Evolutionary conservation across 129 eudicot species (phyloP), one percentile per base, ranked within the genome.

Genomic region (Smallanthus sonchifolius): DNA sequence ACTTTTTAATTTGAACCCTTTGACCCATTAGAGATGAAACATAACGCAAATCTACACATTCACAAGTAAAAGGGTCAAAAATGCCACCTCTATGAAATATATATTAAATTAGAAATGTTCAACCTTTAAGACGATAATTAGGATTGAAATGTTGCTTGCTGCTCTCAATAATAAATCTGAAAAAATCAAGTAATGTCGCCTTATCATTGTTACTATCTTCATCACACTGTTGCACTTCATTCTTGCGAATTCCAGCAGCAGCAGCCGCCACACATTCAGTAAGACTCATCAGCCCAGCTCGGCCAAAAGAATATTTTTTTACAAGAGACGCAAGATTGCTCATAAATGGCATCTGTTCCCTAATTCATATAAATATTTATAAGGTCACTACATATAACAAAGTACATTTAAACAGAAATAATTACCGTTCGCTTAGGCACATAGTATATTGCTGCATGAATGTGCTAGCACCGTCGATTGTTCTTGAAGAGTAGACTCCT

Each of bases 121-220:
- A 68, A 90, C 99, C 99, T 91, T 86, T 84, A 74, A 77, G 85
- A 34, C 99, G 97, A 75, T 88, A 95, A 75, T 73, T 82, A 73
- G 91, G 91, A 81, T 95, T 95, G 68, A 88, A 95, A 84, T 95
- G 97, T 70, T 88, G 99, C 77, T 86, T 95, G 83, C 99, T 83
- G 83, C 88, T 91, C 73, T 95, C 97, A 42, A 95, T 74, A 60
- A 95, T 81, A 83, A 81, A 95, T 68, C 97, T 87, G 45, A 91
- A 79, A 79, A 67, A 71, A 78, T 95, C 97, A 69, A 95, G 81
- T 54, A 95, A 84, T 61, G 83, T 78, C 10, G 76, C 86, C 76
- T 76, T 85, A 80, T 83, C 74, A 62, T 67, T 78, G 70, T 79
- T 65, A 79, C 17, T 63, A 57, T 70, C 80, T 78, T 70, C 82